Base-by-base conservation (phyloP, 225 moss, liverwort and hornwort species). In the Ulota crispa region DNA sequence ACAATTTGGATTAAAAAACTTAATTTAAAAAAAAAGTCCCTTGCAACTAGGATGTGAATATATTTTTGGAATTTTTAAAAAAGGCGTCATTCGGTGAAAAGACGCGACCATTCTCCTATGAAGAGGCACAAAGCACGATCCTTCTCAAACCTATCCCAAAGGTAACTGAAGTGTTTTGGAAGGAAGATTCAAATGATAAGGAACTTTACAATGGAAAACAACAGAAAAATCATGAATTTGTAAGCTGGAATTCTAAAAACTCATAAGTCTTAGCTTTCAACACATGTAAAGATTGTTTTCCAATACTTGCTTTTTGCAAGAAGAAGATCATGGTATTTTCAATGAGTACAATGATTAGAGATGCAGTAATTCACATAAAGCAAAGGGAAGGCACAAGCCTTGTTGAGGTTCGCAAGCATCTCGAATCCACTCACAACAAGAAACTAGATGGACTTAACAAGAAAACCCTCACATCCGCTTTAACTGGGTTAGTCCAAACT, bases 361-460 rank as follows among this genome's bases (percentile, higher is more conserved):
- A 83, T 76, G 85, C 83, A 0, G 41, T 90, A n/a, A 47, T 90
- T 30, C 79, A 87, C 12, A 83, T 79, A 39, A 70, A 41, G 7
- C 78, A 87, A 24, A 61, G 0, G 0, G 83, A 83, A 0, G 87
- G 87, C 0, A 83, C 63, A 26, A 85, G 75, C 52, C 61, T 85
- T 34, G 55, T 2, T 0, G 24, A 85, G 39, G 87, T 90, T 57
- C 28, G 66, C n/a, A 85, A 90, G 57, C 76, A 90, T 78, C 3
- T 90, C 1, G 79, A 90, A 63, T 8, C 27, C 9, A 85, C 73
- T 14, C 67, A 83, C 56, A 87, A 78, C 2, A 67, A 79, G 0
- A 87, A 87, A 31, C 37, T 90, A 0, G 59, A 90, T 56, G 76
- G 64, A 19, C 47, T 78, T 0, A 85, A 83, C 23, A 85, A 87